Conservation (phyloP, 768 basidiomycete genomes). For the Boletus patriciae region DNA sequence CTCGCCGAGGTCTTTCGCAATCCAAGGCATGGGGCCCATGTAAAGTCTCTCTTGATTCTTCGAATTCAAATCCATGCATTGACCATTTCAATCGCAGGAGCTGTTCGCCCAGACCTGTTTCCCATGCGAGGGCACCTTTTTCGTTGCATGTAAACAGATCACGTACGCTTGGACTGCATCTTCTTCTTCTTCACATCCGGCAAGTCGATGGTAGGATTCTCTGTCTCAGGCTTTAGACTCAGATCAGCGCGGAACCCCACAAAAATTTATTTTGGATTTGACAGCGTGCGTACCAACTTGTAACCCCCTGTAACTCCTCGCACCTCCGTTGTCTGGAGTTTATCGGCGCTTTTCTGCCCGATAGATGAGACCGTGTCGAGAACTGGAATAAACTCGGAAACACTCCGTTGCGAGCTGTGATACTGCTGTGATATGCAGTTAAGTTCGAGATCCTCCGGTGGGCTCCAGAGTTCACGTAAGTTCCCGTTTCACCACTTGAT, state of each 20-base stretch:
- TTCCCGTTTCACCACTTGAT: constrained; percentile 15
- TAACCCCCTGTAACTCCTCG: not conserved
- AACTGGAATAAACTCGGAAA: constrained; percentile 10
- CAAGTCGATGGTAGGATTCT: not conserved
- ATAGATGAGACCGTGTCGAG: constrained; percentile 14
- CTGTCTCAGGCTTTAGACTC: constrained; percentile 30
- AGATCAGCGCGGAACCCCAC: constrained; percentile 7
- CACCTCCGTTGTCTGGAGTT: constrained; percentile 18
- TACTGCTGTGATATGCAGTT: constrained; percentile 4
- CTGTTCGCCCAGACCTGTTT: constrained; percentile 11
- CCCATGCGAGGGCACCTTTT: constrained; percentile 25
- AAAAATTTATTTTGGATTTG: constrained; percentile 15
- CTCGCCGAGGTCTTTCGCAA: constrained; percentile 21
- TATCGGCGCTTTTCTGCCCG: constrained; percentile 7
- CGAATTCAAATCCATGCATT: constrained; percentile 10
- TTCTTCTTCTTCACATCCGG: constrained; percentile 14
- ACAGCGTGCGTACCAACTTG: constrained; percentile 26
- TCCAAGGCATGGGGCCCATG: constrained; percentile 16
- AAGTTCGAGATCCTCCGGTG: not conserved
- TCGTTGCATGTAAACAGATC: constrained; percentile 21
- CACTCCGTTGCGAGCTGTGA: constrained; percentile 6
- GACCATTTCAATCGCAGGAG: constrained; percentile 11
- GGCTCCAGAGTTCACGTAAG: constrained; percentile 11
- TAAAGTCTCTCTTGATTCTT: constrained; percentile 12
- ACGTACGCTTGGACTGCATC: constrained; percentile 24